phyloP scores from a whole-genome alignment of 306 rosid genomes.

The Senna tora region DNA sequence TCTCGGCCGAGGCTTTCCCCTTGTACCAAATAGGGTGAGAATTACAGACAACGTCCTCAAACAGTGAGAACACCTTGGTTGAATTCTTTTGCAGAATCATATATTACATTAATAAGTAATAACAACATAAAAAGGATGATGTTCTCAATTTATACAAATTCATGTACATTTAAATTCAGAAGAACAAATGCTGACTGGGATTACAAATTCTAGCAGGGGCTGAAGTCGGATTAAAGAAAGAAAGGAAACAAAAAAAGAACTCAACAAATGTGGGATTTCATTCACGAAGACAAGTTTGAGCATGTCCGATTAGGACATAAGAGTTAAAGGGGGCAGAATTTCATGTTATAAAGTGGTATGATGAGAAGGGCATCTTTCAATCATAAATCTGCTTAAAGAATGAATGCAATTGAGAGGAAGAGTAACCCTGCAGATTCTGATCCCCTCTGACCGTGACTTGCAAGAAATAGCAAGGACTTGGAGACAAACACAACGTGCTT shows the following conservation, averaged over 20 bases:
- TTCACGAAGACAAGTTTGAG: slow-evolving; percentile 43
- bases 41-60: neutral
- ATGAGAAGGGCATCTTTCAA: slow-evolving; percentile 39
- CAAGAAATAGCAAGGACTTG: slow-evolving; percentile 32
- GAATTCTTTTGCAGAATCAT: slow-evolving; percentile 48
- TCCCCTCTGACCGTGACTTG: slow-evolving; percentile 34
- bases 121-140: slow-evolving; percentile 47
- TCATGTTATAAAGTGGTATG: slow-evolving; percentile 15
- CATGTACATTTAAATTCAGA: slow-evolving; percentile 66
- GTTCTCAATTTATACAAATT: slow-evolving; percentile 55
- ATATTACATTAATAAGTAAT: slow-evolving; percentile 57
- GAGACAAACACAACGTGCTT: slow-evolving; percentile 36
- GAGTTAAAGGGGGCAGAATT: slow-evolving; percentile 35
- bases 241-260: slow-evolving; percentile 25
- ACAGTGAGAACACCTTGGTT: neutral
- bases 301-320: slow-evolving; percentile 39
- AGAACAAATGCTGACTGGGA: slow-evolving; percentile 48
- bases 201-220: slow-evolving; percentile 42
- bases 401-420: slow-evolving; percentile 43
- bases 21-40: neutral
- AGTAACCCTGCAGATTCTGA: slow-evolving; percentile 36
- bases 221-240: neutral
- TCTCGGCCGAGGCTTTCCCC: neutral
- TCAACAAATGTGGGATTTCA: slow-evolving; percentile 41
- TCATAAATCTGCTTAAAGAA: slow-evolving; percentile 46